Base-by-base conservation (phyloP, 805 yeast genomes). In the Sporopachydermia quercuum region DNA sequence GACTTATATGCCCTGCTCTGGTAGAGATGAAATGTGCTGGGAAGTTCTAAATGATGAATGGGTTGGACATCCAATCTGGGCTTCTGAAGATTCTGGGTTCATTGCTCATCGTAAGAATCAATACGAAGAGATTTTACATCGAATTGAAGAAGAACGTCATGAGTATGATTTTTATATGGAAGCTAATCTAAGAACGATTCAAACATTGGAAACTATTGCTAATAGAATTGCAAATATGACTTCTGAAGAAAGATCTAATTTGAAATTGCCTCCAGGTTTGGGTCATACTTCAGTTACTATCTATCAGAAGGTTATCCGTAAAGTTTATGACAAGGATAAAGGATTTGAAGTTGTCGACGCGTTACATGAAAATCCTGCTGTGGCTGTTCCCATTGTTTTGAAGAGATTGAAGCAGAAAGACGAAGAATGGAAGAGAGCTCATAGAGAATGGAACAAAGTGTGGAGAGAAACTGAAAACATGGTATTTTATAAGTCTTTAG, bases 31-130 rank as follows among this genome's bases (percentile, higher is more conserved):
- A 51, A 82, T 91, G 87, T 91, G 98, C 57, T 89, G 96, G 96
- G 96, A 89, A 54, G 96, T 91, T 13, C 69, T 91, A 50, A 91
- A 91, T 58, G 98, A 91, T 57, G 97, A 89, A 60, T 91, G 97
- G 96, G 97, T 91, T 27, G 96, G 96, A 4, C 97, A 91, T 60
- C 99, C 99, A 16, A 93, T 95, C n/a, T 91, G 99, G 99, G 98
- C 97, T 3, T 89, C 97, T 0, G 99, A 91, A 58, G 99, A 91
- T 58, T 83, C 96, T 8, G 99, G 98, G 0, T 91, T 89, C 52
- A 87, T 91, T 55, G 96, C 98, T n/a, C 99, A 91, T 58, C 75
- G 97, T 47, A 91, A 91, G 60, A 91, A 91, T 56, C 98, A 91
- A 62, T 91, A 89, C 56, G 99, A 91, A 60, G 99, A 91, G 57